phyloP scores from a whole-genome alignment of 202 grass and related monocot species.

The Zizania palustris region DNA sequence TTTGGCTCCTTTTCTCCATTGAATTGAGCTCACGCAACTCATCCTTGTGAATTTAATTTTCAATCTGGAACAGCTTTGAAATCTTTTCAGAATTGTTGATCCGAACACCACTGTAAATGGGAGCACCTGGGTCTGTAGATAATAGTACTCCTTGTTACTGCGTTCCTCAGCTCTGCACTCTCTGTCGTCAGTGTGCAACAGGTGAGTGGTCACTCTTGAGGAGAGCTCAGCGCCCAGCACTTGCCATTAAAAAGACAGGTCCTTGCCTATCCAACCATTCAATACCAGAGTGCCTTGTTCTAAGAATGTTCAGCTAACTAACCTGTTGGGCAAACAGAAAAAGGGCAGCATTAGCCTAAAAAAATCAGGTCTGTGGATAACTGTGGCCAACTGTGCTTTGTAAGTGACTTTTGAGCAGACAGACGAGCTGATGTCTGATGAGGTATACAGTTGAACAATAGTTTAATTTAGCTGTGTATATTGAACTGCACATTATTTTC shows the following conservation, averaged over 20 bases:
- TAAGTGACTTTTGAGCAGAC: conserved; percentile 17
- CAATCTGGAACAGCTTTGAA: background rate
- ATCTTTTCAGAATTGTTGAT: background rate
- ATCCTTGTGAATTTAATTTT: background rate
- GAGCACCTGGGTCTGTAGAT: background rate
- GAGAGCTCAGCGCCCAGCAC: conserved; percentile 25
- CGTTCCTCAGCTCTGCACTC: background rate
- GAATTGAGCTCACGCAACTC: background rate
- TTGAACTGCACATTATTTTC: background rate
- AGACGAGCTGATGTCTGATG: background rate
- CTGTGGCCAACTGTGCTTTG: conserved; percentile 4
- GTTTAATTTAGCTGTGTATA: background rate
- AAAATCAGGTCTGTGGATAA: conserved; percentile 20
- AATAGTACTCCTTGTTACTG: background rate
- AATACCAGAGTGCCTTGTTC: conserved; percentile 1
- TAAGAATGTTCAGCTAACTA: background rate
- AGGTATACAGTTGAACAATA: background rate
- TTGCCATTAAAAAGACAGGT: conserved; percentile 40
- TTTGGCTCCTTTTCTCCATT: background rate
- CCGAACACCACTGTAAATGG: background rate
- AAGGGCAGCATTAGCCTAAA: background rate
- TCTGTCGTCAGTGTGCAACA: background rate
- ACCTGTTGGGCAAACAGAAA: background rate
- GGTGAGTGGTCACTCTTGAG: conserved; percentile 40
- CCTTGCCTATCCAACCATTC: conserved; percentile 28